phyloP scores from a whole-genome alignment of 345 rosid species.

The Carallia pectinifolia region DNA sequence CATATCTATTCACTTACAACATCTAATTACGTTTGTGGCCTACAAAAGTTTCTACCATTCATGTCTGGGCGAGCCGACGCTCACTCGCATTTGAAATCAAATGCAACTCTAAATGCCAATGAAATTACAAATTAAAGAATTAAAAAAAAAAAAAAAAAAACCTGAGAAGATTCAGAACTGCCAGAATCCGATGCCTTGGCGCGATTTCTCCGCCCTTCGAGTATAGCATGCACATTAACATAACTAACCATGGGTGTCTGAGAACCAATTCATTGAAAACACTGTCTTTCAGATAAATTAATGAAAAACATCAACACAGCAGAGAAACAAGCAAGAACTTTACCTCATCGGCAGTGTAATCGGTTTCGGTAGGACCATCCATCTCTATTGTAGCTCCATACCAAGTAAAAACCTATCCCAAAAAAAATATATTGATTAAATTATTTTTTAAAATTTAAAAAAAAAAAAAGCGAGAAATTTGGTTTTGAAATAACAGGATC shows the following conservation, averaged over 20 bases:
- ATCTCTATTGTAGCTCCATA: conserved; percentile 90
- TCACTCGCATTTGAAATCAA: background rate
- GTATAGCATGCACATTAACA: conserved; percentile 77
- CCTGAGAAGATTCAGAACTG: conserved; percentile 60
- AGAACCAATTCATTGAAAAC: background rate
- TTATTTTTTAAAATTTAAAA: too few relatives aligned
- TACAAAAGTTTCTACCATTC: too few relatives aligned
- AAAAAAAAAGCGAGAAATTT: background rate
- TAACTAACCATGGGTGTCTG: conserved; percentile 96
- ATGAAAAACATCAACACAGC: background rate
- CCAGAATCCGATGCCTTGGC: conserved; percentile 62
- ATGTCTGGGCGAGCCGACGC: too few relatives aligned
- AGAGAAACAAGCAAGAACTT: background rate
- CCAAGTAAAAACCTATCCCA: conserved; percentile 80
- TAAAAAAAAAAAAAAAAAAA: conserved; percentile 10
- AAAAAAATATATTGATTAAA: background rate
- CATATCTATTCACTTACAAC: too few relatives aligned
- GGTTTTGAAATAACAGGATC: background rate
- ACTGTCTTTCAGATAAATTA: background rate
- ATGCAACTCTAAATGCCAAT: background rate
- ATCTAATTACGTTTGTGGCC: too few relatives aligned
- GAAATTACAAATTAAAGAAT: background rate
- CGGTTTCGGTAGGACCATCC: conserved; percentile 88
- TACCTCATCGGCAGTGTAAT: conserved; percentile 92
- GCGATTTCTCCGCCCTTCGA: conserved; percentile 63